Percentiles rank a stretch among this genome's conserved stretches.
Conservation (phyloP, 1,139 yeast genomes). For the Ogataea hybrid region DNA sequence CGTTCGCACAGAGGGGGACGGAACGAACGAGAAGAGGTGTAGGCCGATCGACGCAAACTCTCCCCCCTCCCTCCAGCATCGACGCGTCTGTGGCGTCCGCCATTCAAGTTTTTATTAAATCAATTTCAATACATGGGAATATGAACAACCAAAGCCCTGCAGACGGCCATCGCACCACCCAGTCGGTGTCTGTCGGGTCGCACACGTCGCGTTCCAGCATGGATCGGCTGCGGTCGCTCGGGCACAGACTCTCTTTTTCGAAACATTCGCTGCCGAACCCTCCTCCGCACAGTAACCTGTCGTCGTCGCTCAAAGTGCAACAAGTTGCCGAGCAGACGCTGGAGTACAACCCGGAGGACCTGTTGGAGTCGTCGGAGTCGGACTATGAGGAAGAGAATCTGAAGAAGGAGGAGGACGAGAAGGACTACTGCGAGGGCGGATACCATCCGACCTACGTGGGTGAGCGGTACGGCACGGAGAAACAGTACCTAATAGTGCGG, state of each 20-base stretch:
- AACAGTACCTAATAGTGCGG: slow-evolving; percentile 58
- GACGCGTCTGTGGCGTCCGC: background rate
- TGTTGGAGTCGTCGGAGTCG: slow-evolving; percentile 16
- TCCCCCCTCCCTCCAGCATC: background rate
- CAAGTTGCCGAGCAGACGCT: slow-evolving; percentile 1
- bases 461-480: slow-evolving; percentile 57
- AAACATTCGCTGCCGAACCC: slow-evolving; percentile 19
- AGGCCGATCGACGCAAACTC: background rate
- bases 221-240: slow-evolving; percentile 15
- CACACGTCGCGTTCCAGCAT: slow-evolving; percentile 4
- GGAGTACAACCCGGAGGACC: slow-evolving; percentile 18
- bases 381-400: slow-evolving; percentile 23
- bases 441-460: slow-evolving; percentile 78
- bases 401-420: slow-evolving; percentile 54
- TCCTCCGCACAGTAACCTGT: slow-evolving; percentile 18
- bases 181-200: slow-evolving; percentile 2
- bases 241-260: slow-evolving; percentile 23
- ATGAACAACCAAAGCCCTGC: slow-evolving; percentile 5
- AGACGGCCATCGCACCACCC: slow-evolving; percentile 1
- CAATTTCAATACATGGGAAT: slow-evolving; percentile 1
- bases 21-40: no score
- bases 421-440: slow-evolving; percentile 73
- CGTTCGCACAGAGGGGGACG: no score
- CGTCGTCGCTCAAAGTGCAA: slow-evolving; percentile 20
- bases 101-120: background rate